A percentile compares a stretch with the other conserved stretches of the same genome.
phyloP scores from a whole-genome alignment of 176 grass and related monocot genomes.

The Bromus sterilis region DNA sequence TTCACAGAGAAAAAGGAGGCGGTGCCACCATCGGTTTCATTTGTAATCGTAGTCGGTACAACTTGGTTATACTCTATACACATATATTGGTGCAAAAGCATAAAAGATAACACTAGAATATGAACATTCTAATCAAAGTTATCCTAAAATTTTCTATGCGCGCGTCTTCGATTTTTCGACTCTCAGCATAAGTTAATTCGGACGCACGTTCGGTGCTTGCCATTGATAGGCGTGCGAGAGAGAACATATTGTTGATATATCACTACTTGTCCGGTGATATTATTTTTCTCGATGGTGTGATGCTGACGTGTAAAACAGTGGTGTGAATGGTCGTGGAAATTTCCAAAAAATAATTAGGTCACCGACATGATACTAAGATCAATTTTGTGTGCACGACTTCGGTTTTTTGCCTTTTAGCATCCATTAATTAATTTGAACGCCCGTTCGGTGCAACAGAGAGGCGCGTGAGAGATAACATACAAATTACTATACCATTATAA shows the following conservation, averaged over 20 bases:
- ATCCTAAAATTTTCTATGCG: not conserved
- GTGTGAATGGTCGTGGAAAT: not conserved
- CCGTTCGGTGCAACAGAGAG: not conserved
- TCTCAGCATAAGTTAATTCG: not conserved
- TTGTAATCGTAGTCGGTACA: not conserved
- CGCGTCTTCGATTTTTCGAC: slow-evolving; percentile 21
- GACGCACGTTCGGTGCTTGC: not conserved
- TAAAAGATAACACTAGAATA: not conserved
- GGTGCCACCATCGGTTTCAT: not conserved
- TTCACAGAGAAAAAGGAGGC: not conserved
- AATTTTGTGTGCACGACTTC: too few species aligned
- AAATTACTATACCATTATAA: not conserved
- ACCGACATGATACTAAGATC: not conserved
- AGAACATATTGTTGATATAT: not conserved
- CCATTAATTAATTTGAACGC: not conserved
- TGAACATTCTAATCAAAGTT: not conserved
- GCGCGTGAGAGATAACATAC: not conserved
- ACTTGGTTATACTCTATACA: not conserved
- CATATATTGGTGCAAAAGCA: not conserved
- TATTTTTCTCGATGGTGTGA: not conserved
- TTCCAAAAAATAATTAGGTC: not conserved
- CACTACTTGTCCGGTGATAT: not conserved
- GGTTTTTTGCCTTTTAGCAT: not conserved
- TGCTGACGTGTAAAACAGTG: not conserved
- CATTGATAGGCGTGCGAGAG: not conserved